Conservation (phyloP, 2,329 filamentous ascomycete species). For the Fusarium sp. region DNA sequence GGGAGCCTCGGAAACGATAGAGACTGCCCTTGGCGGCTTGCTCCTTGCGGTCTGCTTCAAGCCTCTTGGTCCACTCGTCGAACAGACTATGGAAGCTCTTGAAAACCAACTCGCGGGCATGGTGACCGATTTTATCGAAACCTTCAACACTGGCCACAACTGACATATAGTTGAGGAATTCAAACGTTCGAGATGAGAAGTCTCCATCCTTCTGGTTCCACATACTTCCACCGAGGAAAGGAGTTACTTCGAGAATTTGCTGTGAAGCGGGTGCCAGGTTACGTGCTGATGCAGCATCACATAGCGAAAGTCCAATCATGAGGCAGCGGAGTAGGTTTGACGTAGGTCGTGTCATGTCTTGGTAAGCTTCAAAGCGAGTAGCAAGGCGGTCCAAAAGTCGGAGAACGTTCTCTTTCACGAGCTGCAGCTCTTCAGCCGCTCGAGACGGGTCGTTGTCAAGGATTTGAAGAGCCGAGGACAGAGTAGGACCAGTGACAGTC, state of each 20-base stretch:
- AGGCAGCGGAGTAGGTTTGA: slow-evolving; percentile 84
- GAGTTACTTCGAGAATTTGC: slow-evolving; percentile 60
- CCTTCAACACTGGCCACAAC: slow-evolving; percentile 61
- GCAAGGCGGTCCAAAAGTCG: slow-evolving; percentile 78
- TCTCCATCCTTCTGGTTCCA: slow-evolving; percentile 44
- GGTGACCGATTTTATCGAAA: slow-evolving; percentile 53
- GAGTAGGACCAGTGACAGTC: slow-evolving; percentile 64
- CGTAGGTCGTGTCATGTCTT: slow-evolving; percentile 84
- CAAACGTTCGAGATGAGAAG: slow-evolving; percentile 52
- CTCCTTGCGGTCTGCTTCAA: slow-evolving; percentile 80
- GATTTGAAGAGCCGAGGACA: slow-evolving; percentile 52
- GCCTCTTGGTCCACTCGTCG: slow-evolving; percentile 80
- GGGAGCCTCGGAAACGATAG: slow-evolving; percentile 84
- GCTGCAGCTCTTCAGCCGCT: slow-evolving; percentile 56
- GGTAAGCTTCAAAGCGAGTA: slow-evolving; percentile 80
- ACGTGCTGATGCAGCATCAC: slow-evolving; percentile 58
- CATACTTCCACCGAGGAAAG: slow-evolving; percentile 66
- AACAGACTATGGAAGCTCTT: slow-evolving; percentile 80
- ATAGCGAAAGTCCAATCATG: slow-evolving; percentile 78
- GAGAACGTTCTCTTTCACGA: slow-evolving; percentile 68
- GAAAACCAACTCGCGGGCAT: slow-evolving; percentile 68
- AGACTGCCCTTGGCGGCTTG: slow-evolving; percentile 79
- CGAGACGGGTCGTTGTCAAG: slow-evolving; percentile 40
- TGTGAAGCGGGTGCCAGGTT: slow-evolving; percentile 52
- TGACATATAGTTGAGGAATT: slow-evolving; percentile 56